Conservation (phyloP, 192 early-diverging fungal species). For the Rhizophagus sp. region DNA sequence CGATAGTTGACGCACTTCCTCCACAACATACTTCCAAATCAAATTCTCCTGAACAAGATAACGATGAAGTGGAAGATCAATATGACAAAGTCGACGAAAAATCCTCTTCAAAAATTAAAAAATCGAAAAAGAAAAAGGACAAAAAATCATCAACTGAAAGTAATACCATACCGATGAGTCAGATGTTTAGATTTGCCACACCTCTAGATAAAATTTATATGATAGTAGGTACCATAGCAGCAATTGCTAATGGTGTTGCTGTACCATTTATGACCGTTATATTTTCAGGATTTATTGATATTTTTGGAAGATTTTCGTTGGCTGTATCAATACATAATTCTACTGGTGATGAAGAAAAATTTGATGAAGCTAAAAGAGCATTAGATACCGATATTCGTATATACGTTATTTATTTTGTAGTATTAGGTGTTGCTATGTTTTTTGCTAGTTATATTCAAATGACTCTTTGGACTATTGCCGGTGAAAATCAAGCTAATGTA, state of each 20-base stretch:
- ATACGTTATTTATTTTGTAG: constrained; percentile 32
- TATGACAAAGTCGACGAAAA: not conserved
- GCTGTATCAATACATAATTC: not conserved
- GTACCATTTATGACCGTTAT: constrained; percentile 5
- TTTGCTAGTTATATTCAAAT: constrained; percentile 61
- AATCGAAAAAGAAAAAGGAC: constrained; percentile 28
- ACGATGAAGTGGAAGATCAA: not conserved
- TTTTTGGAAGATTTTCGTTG: not conserved
- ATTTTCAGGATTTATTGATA: not conserved
- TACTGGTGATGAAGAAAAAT: not conserved
- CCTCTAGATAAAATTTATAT: not conserved
- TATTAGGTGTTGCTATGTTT: constrained; percentile 59
- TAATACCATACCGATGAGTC: constrained; percentile 48
- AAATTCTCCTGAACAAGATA: not conserved
- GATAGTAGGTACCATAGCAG: not conserved
- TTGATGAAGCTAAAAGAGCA: not conserved
- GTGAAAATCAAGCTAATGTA: constrained; percentile 50
- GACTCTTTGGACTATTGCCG: constrained; percentile 61
- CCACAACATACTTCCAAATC: not conserved
- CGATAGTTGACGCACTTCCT: not conserved
- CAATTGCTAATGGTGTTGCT: not conserved
- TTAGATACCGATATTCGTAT: constrained; percentile 1
- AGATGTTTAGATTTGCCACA: constrained; percentile 13
- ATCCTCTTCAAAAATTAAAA: not conserved
- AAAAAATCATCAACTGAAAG: constrained; percentile 10